Percentiles rank a stretch among this genome's conserved stretches.
These are phyloP conservation scores for Vicia sativa DNA, from an alignment of 306 rosid species.

Conservation along the genomic window DNA sequence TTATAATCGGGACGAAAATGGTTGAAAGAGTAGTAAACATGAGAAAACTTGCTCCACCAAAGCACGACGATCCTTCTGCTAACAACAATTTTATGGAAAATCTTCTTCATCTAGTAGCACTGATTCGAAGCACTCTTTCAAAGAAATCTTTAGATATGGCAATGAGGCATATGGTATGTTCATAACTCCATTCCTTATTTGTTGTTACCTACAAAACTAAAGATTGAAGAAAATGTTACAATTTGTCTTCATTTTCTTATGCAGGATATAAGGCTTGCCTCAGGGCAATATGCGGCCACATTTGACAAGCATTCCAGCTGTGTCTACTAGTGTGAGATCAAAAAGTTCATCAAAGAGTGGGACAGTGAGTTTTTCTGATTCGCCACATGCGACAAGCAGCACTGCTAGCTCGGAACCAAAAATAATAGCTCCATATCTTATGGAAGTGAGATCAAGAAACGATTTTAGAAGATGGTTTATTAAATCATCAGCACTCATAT, in stretches of 20 bases:
- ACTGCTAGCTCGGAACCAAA: conserved; percentile 76
- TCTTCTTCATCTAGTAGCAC: conserved; percentile 58
- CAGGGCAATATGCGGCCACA: conserved; percentile 61
- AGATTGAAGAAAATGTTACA: background rate
- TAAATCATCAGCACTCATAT: conserved; percentile 1
- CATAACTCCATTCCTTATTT: conserved; percentile 29
- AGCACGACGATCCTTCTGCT: conserved; percentile 54
- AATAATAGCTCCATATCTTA: conserved; percentile 47
- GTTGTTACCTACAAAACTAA: conserved; percentile 6
- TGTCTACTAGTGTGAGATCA: conserved; percentile 64
- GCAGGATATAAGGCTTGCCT: conserved; percentile 78
- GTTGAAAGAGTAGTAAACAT: conserved; percentile 99
- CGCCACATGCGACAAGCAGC: conserved; percentile 89
- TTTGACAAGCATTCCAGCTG: conserved; percentile 64
- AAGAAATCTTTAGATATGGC: conserved; percentile 97
- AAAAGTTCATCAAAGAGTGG: conserved; percentile 51
- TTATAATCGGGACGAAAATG: conserved; percentile 80
- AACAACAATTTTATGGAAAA: conserved; percentile 60
- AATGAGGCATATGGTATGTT: conserved; percentile 90
- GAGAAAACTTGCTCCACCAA: conserved; percentile 91
- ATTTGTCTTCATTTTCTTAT: conserved; percentile 37
- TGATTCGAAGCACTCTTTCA: conserved; percentile 88
- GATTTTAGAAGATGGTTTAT: conserved; percentile 44
- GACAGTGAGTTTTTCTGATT: conserved; percentile 59
- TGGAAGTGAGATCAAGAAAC: conserved; percentile 59